Evolutionary conservation across 805 yeast genomes (phyloP), one percentile per base, ranked within the genome.

Genomic region (Cyberlindnera nakhonratchasimensis): DNA sequence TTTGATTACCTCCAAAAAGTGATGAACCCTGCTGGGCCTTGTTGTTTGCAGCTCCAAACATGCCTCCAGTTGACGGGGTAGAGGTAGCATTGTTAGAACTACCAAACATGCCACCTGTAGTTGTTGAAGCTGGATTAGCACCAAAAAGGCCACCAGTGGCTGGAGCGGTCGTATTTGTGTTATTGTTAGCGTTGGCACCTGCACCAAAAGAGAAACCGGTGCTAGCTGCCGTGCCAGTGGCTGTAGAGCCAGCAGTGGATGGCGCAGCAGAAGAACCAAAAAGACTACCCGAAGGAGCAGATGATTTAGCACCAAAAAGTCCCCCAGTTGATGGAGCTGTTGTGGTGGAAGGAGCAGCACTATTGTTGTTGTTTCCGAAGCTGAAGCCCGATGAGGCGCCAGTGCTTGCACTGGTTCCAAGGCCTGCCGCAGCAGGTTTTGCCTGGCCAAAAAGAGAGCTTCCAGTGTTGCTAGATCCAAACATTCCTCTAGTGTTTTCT

Each of bases 231-330:
- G n/a, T n/a, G n/a, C n/a, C n/a, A n/a, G n/a, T n/a, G n/a, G n/a
- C n/a, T n/a, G 37, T 9, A 23, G 37, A 11, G 13, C 18, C 26
- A 12, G 32, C 25, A 12, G 40, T 25, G n/a, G 48, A 11, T 20
- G 50, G 29, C 11, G 48, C 45, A 4, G 50, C 37, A 20, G 39
- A 41, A 14, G 45, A 46, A n/a, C 46, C 46, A 18, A 42, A 49
- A 12, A 46, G 47, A 9, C 48, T 44, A 18, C 48, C 48, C 5
- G 43, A 12, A 4, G 16, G 23, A n/a, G 40, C n/a, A 22, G 46
- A 14, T 11, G 24, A n/a, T 12, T 45, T 51, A 19, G 47, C 50
- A n/a, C 64, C 66, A 48, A 63, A 63, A 19, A 63, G 39, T 9
- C 66, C 66, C 14, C 63, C 61, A 5, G 46, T 18, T 6, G 42